phyloP scores from a whole-genome alignment of 1,284 basidiomycete genomes.

The Fistulina hepatica region DNA sequence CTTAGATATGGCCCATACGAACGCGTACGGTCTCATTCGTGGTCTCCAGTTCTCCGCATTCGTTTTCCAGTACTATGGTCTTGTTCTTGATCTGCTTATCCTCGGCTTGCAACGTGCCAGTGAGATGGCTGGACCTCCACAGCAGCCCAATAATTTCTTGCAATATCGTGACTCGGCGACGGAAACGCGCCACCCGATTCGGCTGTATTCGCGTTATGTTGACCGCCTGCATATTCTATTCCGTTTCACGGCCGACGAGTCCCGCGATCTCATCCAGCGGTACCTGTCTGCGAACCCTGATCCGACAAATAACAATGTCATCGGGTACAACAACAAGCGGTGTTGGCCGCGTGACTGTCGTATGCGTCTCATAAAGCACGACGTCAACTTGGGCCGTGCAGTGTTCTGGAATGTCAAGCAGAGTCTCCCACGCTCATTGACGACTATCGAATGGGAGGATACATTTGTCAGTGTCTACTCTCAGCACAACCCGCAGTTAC shows the following conservation, averaged over 20 bases:
- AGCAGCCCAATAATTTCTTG: conserved; percentile 93
- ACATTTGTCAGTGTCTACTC: conserved; percentile 95
- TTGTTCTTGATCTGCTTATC: conserved; percentile 85
- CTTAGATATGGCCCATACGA: conserved; percentile 81
- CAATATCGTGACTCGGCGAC: conserved; percentile 90
- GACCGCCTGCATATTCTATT: conserved; percentile 92
- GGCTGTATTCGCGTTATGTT: conserved; percentile 91
- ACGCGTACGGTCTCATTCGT: conserved; percentile 86
- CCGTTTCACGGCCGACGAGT: conserved; percentile 97
- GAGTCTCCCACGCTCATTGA: conserved; percentile 88
- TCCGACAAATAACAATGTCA: conserved; percentile 97
- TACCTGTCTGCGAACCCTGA: conserved; percentile 96
- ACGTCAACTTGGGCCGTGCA: conserved; percentile 95
- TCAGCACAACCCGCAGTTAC: conserved; percentile 93
- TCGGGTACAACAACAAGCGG: conserved; percentile 98
- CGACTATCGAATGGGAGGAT: conserved; percentile 99
- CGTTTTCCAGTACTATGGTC: conserved; percentile 94
- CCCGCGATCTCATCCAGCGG: conserved; percentile 94
- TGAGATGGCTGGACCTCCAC: conserved; percentile 94
- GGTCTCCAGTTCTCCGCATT: conserved; percentile 95
- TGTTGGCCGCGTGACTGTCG: conserved; percentile 99
- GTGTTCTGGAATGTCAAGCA: conserved; percentile 99
- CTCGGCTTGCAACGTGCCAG: conserved; percentile 89
- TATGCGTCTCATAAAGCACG: conserved; percentile 99
- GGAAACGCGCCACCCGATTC: conserved; percentile 89